These are phyloP conservation scores for Pythium dissimile DNA, from an alignment of 352 stramenopile genomes.

Conservation along the genomic window DNA sequence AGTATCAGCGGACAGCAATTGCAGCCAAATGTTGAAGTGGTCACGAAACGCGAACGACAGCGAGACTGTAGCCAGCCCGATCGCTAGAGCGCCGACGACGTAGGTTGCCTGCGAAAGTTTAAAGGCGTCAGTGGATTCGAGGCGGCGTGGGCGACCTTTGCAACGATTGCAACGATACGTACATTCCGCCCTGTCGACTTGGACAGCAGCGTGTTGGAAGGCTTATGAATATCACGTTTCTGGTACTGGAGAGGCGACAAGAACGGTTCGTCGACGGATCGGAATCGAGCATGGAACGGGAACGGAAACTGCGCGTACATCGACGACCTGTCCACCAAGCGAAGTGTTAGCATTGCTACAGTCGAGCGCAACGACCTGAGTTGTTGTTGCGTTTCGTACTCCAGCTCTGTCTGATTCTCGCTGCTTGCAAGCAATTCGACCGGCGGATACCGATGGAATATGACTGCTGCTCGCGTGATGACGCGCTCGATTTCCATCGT, in stretches of 20 bases:
- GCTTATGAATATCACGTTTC: not conserved
- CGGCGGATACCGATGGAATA: slow-evolving; percentile 62
- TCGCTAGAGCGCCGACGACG: slow-evolving; percentile 1
- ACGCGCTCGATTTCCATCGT: slow-evolving; percentile 70
- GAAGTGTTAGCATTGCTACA: not conserved
- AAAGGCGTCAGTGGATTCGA: not conserved
- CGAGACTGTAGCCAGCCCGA: slow-evolving; percentile 13
- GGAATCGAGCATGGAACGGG: slow-evolving; percentile 20
- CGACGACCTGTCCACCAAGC: slow-evolving; percentile 2
- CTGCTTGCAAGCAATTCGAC: slow-evolving; percentile 22
- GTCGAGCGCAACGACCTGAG: not conserved
- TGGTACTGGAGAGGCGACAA: slow-evolving; percentile 15
- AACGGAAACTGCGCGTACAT: slow-evolving; percentile 26
- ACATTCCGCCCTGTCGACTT: not conserved
- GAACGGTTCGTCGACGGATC: slow-evolving; percentile 16
- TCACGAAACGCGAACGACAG: slow-evolving; percentile 21
- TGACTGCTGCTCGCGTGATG: slow-evolving; percentile 40
- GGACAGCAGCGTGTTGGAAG: not conserved
- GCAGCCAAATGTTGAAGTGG: slow-evolving; percentile 13
- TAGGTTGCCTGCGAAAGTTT: slow-evolving; percentile 2
- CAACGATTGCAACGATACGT: not conserved
- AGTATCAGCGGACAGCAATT: not conserved
- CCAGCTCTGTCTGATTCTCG: slow-evolving; percentile 8
- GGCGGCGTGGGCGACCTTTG: not conserved
- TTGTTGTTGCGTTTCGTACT: not conserved